Base-by-base conservation (phyloP, 495 filamentous ascomycete genomes). In the Trichoderma gamsii region DNA sequence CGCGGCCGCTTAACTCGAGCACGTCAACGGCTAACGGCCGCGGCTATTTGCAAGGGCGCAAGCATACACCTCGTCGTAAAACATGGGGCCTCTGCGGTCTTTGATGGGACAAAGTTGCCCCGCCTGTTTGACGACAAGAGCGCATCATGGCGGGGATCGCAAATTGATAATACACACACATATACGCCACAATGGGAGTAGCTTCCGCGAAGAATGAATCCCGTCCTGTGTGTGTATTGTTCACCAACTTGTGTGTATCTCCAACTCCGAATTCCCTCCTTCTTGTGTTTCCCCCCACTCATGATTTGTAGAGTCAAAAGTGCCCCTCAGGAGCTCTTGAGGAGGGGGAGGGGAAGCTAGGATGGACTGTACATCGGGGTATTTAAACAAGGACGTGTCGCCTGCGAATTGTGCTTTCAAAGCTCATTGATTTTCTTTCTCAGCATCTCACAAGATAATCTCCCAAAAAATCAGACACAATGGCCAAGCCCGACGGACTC, bases 401-500 rank as follows among this genome's bases (percentile, higher is more conserved):
- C 49, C 21, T 21, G 9, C 9, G 21, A 23, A n/a, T n/a, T 49
- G 9, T 25, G 49, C 3, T 4, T 4, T 21, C 49, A 18, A 23
- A 21, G n/a, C 49, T 52, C 49, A 4, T 52, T 11, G 49, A 52
- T 23, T 23, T 4, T 51, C n/a, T 51, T n/a, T 52, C 18, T 32
- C 23, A 61, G 25, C 56, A 61, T 4, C n/a, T 0, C n/a, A 59
- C n/a, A 32, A 32, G 23, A 32, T 35, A 21, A 61, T 5, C 29
- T 15, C 8, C 56, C 23, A 5, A 4, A 0, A 12, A 61, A 6
- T 29, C 56, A 27, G 56, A 61, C 64, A 51, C 43, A 43, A 66
- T 66, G 65, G n/a, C 41, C 11, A 73, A 74, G 38, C 79, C 80
- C 0, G 73, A 79, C 64, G 75, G 75, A 41, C 76, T 81, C 64